Percentiles rank a stretch among this genome's conserved stretches.
Conservation (phyloP, 208 protist species). For the Trypanosoma vivax region DNA sequence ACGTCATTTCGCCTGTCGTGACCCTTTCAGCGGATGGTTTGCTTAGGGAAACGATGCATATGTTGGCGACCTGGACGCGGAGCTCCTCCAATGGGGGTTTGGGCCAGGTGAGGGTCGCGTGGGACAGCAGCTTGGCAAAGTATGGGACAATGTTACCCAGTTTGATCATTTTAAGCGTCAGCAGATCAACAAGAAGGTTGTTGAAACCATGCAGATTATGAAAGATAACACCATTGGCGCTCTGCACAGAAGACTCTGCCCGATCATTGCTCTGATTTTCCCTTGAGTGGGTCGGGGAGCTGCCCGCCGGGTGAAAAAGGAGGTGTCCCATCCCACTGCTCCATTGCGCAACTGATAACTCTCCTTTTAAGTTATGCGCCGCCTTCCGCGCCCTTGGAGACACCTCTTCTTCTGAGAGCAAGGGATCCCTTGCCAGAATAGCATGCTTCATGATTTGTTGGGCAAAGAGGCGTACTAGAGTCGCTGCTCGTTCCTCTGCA, state of each 20-base stretch:
- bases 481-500: constrained; percentile 38
- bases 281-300: too few relatives aligned
- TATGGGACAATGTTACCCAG: constrained; percentile 46
- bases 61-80: constrained; percentile 58
- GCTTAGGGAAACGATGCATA: constrained; percentile 70
- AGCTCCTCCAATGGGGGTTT: constrained; percentile 49
- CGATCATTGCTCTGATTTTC: neutral
- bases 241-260: neutral
- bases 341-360: neutral
- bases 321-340: too few relatives aligned
- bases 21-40: constrained; percentile 48
- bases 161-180: constrained; percentile 79
- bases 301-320: too few relatives aligned
- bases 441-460: constrained; percentile 40
- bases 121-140: constrained; percentile 48
- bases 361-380: too few relatives aligned
- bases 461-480: constrained; percentile 63
- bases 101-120: constrained; percentile 47
- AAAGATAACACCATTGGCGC: constrained; percentile 62
- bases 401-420: too few relatives aligned
- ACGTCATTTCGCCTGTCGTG: constrained; percentile 37
- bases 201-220: constrained; percentile 76
- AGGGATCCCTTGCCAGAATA: constrained; percentile 19
- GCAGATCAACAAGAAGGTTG: constrained; percentile 69
- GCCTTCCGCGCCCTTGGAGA: too few relatives aligned